Evolutionary conservation across 1,284 basidiomycete species (phyloP).

Genomic region (Tilletia caries): DNA sequence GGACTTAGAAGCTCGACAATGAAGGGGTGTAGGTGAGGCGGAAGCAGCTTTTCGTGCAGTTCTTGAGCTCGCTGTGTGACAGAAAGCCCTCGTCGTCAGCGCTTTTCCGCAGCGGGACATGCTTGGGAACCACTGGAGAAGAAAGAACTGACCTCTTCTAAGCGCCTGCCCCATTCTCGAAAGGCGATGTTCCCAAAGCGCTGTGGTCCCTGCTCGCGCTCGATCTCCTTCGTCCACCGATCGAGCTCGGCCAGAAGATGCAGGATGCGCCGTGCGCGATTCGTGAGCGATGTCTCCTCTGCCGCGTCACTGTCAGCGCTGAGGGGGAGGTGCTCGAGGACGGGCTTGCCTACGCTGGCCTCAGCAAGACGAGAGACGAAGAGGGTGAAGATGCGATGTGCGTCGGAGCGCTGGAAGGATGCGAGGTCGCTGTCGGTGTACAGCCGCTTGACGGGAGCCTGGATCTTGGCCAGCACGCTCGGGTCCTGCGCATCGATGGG

Average conservation of each 20-base stretch:
- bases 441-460: conserved; percentile 42
- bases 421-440: conserved; percentile 46
- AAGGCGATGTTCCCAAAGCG: conserved; percentile 94
- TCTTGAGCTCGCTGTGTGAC: conserved; percentile 8
- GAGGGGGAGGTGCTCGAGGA: conserved; percentile 27
- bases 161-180: conserved; percentile 74
- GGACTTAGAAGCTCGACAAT: conserved; percentile 70
- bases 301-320: conserved; percentile 45
- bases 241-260: conserved; percentile 68
- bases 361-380: conserved; percentile 49
- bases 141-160: conserved; percentile 73
- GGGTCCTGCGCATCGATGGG: conserved; percentile 20
- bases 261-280: conserved; percentile 55
- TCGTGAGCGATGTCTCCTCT: neutral
- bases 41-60: conserved; percentile 57
- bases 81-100: neutral
- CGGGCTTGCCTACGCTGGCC: conserved; percentile 45
- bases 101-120: neutral
- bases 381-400: conserved; percentile 38
- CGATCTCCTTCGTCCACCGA: conserved; percentile 76
- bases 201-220: conserved; percentile 74
- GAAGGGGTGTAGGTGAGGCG: conserved; percentile 56
- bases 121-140: no score
- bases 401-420: conserved; percentile 40
- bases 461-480: conserved; percentile 19